phyloP scores from a whole-genome alignment of 129 eudicot genomes.

The Chrysanthemum makinoi region DNA sequence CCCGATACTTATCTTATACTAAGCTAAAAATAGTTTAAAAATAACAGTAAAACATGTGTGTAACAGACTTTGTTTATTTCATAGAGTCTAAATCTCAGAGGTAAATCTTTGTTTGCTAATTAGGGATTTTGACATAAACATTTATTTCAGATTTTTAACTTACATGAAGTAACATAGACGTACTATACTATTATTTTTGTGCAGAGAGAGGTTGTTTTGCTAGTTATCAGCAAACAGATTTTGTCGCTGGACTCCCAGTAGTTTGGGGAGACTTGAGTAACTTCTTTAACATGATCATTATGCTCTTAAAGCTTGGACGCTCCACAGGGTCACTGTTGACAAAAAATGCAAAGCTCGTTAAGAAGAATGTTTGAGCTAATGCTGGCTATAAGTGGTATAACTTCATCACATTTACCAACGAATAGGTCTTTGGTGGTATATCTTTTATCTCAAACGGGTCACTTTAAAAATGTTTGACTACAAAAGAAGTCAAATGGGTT shows the following conservation, averaged over 20 bases:
- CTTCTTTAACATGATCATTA: constrained; percentile 58
- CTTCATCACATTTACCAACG: no score
- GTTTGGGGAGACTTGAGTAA: constrained; percentile 55
- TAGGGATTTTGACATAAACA: background rate
- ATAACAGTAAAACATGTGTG: background rate
- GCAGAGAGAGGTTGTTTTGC: background rate
- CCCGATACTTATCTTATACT: background rate
- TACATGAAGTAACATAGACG: background rate
- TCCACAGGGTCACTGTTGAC: constrained; percentile 53
- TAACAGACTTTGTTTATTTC: background rate
- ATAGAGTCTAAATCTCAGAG: background rate
- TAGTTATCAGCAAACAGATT: constrained; percentile 19
- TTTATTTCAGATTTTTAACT: background rate
- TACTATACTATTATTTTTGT: background rate
- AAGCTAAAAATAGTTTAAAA: background rate
- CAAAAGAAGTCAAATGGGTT: no score
- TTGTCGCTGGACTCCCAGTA: background rate
- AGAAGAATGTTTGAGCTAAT: background rate
- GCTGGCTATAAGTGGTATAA: background rate
- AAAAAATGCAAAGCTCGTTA: background rate
- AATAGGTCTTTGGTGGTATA: no score
- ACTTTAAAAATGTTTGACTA: no score
- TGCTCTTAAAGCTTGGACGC: constrained; percentile 49
- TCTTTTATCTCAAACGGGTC: no score
- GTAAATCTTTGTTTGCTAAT: background rate